Conservation (phyloP, 495 filamentous ascomycete species). For the Aspergillus heteromorphus region DNA sequence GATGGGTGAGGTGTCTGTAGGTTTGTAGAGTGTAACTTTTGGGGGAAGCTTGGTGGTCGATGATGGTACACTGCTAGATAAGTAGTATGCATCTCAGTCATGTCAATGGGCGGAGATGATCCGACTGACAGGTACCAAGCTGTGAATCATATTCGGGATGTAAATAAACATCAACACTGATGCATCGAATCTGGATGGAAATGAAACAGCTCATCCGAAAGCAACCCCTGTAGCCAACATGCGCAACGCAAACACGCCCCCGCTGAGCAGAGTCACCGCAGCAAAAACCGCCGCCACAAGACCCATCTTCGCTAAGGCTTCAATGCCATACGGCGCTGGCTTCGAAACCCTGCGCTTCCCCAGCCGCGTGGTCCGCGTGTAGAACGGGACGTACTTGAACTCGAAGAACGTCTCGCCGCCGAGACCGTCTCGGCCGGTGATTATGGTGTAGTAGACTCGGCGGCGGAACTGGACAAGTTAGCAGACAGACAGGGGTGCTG, state of each 20-base stretch:
- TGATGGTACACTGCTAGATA: too few relatives aligned
- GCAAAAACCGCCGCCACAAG: slow-evolving; percentile 21
- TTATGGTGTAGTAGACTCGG: slow-evolving; percentile 45
- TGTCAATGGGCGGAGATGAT: too few relatives aligned
- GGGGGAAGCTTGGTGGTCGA: too few relatives aligned
- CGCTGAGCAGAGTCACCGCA: slow-evolving; percentile 14
- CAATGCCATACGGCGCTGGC: slow-evolving; percentile 22
- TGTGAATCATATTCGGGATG: too few relatives aligned
- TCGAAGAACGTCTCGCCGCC: slow-evolving; percentile 53
- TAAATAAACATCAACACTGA: too few relatives aligned
- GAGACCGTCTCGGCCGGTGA: slow-evolving; percentile 54
- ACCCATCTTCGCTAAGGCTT: slow-evolving; percentile 25
- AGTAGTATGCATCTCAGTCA: background rate
- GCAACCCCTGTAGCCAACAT: slow-evolving; percentile 16
- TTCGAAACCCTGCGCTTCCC: slow-evolving; percentile 25
- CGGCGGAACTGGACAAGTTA: slow-evolving; percentile 35
- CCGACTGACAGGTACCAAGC: too few relatives aligned
- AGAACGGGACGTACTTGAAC: slow-evolving; percentile 61
- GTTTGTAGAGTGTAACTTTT: too few relatives aligned
- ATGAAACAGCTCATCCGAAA: background rate
- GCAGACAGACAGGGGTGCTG: background rate
- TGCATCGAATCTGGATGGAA: too few relatives aligned
- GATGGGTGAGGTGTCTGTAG: too few relatives aligned
- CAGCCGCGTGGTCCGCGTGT: slow-evolving; percentile 26
- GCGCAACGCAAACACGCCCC: slow-evolving; percentile 18